Conservation (phyloP, 805 yeast species). For the Hanseniaspora clermontiae region DNA sequence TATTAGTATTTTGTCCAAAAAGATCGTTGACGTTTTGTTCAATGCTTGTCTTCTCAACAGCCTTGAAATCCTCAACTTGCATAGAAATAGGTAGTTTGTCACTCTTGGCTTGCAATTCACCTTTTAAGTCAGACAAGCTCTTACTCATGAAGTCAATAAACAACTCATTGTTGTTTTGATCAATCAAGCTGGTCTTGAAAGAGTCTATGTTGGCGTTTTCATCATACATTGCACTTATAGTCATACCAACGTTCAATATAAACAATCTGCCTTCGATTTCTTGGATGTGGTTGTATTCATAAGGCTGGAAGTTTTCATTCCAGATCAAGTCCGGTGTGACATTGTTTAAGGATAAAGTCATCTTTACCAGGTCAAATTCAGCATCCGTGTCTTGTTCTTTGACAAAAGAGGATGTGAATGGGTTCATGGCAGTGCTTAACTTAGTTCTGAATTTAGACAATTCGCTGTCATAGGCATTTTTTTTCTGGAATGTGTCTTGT, state of each 20-base stretch:
- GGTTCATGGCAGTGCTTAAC: background rate
- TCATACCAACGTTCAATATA: background rate
- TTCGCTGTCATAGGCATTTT: background rate
- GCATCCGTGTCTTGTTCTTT: background rate
- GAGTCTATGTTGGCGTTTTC: background rate
- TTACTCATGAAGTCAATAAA: background rate
- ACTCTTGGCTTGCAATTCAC: background rate
- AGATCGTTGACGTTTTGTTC: background rate
- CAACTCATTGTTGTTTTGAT: background rate
- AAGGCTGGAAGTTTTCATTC: background rate
- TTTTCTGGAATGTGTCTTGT: background rate
- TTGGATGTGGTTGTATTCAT: constrained; percentile 4
- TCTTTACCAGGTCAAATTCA: background rate
- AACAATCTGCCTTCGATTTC: constrained; percentile 1
- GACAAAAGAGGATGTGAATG: background rate
- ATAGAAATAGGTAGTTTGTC: background rate
- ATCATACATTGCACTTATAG: background rate
- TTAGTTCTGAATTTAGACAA: background rate
- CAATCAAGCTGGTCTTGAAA: background rate
- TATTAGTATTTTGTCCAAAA: background rate
- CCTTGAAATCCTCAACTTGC: background rate
- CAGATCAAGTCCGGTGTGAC: background rate
- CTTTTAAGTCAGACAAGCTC: background rate
- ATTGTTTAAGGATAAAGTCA: background rate
- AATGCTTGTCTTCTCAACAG: background rate